Conservation (phyloP, 164 flowering plant species). For the Echeveria elegans region DNA sequence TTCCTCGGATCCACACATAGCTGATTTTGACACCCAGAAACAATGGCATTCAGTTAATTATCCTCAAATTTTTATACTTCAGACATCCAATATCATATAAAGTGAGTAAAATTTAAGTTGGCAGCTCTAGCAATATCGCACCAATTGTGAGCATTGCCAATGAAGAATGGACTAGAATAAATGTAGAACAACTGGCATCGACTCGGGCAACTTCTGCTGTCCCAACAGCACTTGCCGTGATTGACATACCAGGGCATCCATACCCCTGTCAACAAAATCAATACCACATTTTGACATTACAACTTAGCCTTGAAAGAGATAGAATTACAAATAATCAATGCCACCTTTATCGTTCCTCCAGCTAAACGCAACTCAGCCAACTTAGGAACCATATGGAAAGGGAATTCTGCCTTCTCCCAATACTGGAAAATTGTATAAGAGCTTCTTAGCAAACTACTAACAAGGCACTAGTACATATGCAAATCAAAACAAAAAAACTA, state of each 20-base stretch:
- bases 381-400: conserved; percentile 78
- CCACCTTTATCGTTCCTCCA: conserved; percentile 89
- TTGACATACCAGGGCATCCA: conserved; percentile 88
- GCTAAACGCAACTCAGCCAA: conserved; percentile 56
- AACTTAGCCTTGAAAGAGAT: not conserved
- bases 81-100: not conserved
- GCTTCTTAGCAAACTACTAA: not conserved
- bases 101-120: not conserved
- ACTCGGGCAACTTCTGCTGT: conserved; percentile 81
- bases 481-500: not conserved
- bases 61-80: not conserved
- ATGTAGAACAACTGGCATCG: conserved; percentile 96
- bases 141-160: conserved; percentile 96
- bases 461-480: not conserved
- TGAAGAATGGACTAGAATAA: conserved; percentile 89
- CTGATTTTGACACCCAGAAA: conserved; percentile 35
- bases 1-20: conserved; percentile 76
- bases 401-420: conserved; percentile 99
- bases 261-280: conserved; percentile 46
- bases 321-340: not conserved
- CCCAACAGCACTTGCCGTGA: conserved; percentile 71
- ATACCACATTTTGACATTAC: not conserved
- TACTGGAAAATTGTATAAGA: conserved; percentile 31
- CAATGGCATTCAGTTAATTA: conserved; percentile 1
- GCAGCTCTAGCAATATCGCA: conserved; percentile 16